Evolutionary conservation across 106 monocot genomes (phyloP).

Genomic region (Dendrobium officinale): DNA sequence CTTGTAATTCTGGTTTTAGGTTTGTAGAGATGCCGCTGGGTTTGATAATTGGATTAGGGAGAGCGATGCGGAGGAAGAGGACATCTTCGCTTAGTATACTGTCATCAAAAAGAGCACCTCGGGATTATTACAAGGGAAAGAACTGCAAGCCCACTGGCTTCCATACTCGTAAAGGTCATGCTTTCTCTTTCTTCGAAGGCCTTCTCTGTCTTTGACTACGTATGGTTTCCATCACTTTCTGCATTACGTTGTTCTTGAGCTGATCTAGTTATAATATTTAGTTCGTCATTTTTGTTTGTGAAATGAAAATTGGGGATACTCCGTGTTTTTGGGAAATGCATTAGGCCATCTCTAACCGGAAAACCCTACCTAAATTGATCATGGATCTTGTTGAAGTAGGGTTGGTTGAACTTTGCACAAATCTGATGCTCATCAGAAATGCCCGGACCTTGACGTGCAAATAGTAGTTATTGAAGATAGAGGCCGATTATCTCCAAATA

Average conservation of each 20-base stretch:
- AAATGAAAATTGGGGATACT: not conserved
- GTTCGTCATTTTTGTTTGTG: not conserved
- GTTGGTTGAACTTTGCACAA: too few relatives aligned
- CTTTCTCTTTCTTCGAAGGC: not conserved
- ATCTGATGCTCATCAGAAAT: too few relatives aligned
- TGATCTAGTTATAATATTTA: not conserved
- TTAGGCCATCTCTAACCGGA: not conserved
- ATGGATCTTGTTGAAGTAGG: not conserved
- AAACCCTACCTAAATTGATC: not conserved
- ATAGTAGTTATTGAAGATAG: too few relatives aligned
- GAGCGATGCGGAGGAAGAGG: conserved; percentile 72
- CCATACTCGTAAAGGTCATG: conserved; percentile 76
- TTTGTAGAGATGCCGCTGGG: conserved; percentile 62
- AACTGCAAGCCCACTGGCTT: conserved; percentile 96
- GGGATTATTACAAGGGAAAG: conserved; percentile 82
- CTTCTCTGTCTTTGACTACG: not conserved
- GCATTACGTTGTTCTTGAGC: not conserved
- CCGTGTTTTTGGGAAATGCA: not conserved
- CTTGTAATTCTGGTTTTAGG: not conserved
- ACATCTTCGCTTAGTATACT: conserved; percentile 54
- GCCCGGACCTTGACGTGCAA: too few relatives aligned
- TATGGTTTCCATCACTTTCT: not conserved
- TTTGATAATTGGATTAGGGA: conserved; percentile 51
- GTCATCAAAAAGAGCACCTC: conserved; percentile 60
- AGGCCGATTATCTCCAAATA: too few relatives aligned